Evolutionary conservation across 1,284 basidiomycete species (phyloP).

Genomic region (Sutorius eximius): DNA sequence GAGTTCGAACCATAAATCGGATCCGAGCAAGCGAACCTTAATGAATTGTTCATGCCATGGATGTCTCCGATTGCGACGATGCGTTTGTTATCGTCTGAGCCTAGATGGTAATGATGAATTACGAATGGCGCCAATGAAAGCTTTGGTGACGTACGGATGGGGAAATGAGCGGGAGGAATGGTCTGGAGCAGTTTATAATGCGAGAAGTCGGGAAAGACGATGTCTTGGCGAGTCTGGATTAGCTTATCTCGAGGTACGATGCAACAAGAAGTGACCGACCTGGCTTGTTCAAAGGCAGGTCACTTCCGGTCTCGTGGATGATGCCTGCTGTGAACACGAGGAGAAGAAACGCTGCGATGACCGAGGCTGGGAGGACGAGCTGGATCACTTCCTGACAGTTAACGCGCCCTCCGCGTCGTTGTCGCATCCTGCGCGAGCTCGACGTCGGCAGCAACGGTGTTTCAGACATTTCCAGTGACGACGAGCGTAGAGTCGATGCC

Average conservation of each 20-base stretch:
- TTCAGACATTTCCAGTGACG: slow-evolving; percentile 8
- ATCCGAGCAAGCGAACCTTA: slow-evolving; percentile 53
- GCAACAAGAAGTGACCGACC: slow-evolving; percentile 12
- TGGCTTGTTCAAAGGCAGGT: slow-evolving; percentile 19
- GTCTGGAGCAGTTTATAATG: slow-evolving; percentile 44
- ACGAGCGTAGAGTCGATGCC: neutral
- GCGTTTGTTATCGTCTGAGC: slow-evolving; percentile 48
- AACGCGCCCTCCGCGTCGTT: neutral
- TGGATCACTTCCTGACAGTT: neutral
- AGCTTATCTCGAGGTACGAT: neutral
- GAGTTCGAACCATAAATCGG: neutral
- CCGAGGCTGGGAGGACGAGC: slow-evolving; percentile 16
- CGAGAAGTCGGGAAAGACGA: slow-evolving; percentile 56
- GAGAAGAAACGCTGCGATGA: slow-evolving; percentile 43
- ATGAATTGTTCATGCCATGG: slow-evolving; percentile 72
- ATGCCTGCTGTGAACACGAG: slow-evolving; percentile 41
- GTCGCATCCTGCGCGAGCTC: neutral
- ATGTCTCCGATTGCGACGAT: slow-evolving; percentile 81
- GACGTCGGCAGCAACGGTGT: slow-evolving; percentile 11
- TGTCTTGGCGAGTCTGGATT: slow-evolving; percentile 13
- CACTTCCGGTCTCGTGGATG: slow-evolving; percentile 8
- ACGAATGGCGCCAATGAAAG: neutral
- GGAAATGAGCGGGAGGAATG: slow-evolving; percentile 49
- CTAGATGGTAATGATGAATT: slow-evolving; percentile 32
- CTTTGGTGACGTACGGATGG: slow-evolving; percentile 43